Conservation (phyloP, 345 rosid genomes). For the Aegle marmelos region DNA sequence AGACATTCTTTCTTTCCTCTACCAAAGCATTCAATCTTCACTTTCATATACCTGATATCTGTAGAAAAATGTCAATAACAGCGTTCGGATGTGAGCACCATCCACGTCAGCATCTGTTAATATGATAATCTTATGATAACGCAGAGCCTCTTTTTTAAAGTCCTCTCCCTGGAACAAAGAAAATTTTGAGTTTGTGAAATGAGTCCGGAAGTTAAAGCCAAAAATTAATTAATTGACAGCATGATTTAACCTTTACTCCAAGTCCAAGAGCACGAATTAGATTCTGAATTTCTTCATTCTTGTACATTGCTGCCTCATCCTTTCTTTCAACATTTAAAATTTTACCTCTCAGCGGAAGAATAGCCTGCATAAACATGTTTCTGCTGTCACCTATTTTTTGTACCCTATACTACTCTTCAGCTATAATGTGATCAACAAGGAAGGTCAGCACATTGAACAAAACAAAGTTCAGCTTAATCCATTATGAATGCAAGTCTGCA, state of each 20-base stretch:
- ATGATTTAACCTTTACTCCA: slow-evolving; percentile 75
- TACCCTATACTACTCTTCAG: not conserved
- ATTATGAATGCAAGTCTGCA: not conserved
- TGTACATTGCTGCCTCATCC: slow-evolving; percentile 98
- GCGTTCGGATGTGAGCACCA: slow-evolving; percentile 98
- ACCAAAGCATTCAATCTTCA: not conserved
- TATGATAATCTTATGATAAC: slow-evolving; percentile 94
- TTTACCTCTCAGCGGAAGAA: slow-evolving; percentile 97
- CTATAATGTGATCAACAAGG: not conserved
- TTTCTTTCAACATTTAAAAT: slow-evolving; percentile 89
- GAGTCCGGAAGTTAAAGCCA: slow-evolving; percentile 12
- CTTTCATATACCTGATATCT: slow-evolving; percentile 81
- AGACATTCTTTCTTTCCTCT: not conserved
- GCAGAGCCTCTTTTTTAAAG: slow-evolving; percentile 73
- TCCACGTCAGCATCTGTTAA: slow-evolving; percentile 99
- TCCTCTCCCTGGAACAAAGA: slow-evolving; percentile 76
- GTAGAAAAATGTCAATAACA: slow-evolving; percentile 86
- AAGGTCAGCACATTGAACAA: not conserved
- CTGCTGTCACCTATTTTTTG: not conserved
- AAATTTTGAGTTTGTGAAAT: not conserved
- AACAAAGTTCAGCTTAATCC: not conserved
- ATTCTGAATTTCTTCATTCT: slow-evolving; percentile 96
- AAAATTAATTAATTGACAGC: slow-evolving; percentile 2
- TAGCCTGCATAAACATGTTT: slow-evolving; percentile 57
- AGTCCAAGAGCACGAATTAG: slow-evolving; percentile 94